Base-by-base conservation (phyloP, 768 basidiomycete species). In the Leccinum broughii region DNA sequence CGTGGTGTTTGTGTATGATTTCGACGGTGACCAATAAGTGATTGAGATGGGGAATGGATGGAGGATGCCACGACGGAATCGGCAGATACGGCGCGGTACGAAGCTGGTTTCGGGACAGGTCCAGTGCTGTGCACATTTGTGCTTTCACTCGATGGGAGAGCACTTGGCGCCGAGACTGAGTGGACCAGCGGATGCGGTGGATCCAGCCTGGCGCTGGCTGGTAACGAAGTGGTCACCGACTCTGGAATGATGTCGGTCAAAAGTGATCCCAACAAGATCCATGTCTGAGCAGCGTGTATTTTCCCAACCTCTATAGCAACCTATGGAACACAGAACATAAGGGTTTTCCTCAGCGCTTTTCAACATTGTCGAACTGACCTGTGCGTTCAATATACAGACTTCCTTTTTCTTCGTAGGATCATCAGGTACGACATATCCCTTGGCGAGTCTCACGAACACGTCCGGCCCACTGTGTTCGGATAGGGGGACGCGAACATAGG, bases 211-310 rank as follows among this genome's bases (percentile, higher is more conserved):
- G 63, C 60, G 15, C 69, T 58, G 3, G 62, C 60, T 49, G 56
- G 75, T 52, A 61, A 70, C 60, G 58, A 76, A 58, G 62, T 71
- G 50, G 46, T 70, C 46, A 61, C 62, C 4, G 69, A 70, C 49
- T 73, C 70, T 8, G 83, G 84, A 17, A 81, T 62, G 51, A 84
- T 70, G 55, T 86, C 79, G 0, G 76, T 75, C 20, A 91, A 72
- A 3, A 86, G 78, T 15, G 85, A 83, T 13, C 77, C 80, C 20
- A 93, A 71, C 2, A 93, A 72, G 9, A 84, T 64, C 92, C 92
- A 93, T 3, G 79, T 78, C 64, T 90, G 87, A 1, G 85, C 86
- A 3, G 82, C 81, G 4, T 81, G 76, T 28, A 77, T 67, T 59
- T 84, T 81, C 22, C 85, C 85, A 9, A 78, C 85, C 57, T 82